Evolutionary conservation across 228 moss, liverwort and hornwort species (phyloP).

Genomic region (Sphagnum fallax): DNA sequence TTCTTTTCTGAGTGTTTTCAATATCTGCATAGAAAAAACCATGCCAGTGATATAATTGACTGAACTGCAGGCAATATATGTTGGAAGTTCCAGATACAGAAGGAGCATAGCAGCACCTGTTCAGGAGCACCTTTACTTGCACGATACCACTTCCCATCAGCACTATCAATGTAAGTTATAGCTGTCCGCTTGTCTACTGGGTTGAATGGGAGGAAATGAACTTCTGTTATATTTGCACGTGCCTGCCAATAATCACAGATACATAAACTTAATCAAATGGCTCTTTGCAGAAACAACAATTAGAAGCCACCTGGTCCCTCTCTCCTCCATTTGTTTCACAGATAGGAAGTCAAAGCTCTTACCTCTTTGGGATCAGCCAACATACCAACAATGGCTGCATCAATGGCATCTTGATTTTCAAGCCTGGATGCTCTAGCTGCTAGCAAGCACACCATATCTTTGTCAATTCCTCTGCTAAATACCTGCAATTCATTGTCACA

Average conservation of each 20-base stretch:
- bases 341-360: background rate
- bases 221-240: background rate
- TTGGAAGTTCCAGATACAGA: no score
- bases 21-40: no score
- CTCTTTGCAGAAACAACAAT: no score
- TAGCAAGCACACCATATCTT: constrained; percentile 4
- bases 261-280: no score
- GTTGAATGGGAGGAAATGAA: constrained; percentile 3
- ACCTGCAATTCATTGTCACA: background rate
- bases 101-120: constrained; percentile 14
- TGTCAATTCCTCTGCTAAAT: constrained; percentile 1
- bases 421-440: constrained; percentile 1
- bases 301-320: no score
- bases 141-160: background rate
- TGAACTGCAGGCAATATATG: no score
- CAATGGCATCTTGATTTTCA: constrained; percentile 6
- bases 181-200: constrained; percentile 3
- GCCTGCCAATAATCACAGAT: background rate
- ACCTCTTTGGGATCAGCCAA: constrained; percentile 5
- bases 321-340: no score
- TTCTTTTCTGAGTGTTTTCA: no score
- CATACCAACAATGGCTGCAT: constrained; percentile 6
- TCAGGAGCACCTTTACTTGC: constrained; percentile 38
- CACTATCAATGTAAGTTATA: background rate
- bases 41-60: no score